Evolutionary conservation across 768 basidiomycete genomes (phyloP), one percentile per base, ranked within the genome.

Genomic region (Panus rudis): DNA sequence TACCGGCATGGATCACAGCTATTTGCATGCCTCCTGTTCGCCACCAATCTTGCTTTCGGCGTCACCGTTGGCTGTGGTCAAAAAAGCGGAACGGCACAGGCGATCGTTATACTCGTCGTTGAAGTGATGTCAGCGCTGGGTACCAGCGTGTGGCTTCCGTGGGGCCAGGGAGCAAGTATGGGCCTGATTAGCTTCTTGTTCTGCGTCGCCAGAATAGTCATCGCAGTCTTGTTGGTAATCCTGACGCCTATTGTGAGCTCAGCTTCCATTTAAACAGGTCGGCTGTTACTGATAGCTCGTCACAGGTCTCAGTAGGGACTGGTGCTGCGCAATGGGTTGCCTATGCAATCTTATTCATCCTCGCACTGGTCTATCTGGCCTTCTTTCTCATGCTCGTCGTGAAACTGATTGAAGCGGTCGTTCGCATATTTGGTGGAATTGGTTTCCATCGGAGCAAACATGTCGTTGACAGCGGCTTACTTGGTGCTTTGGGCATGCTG

Each of bases 111-210:
- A 50, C 72, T 98, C 21, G 74, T 96, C 23, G 76, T 91, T 16
- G 96, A 99, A 61, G 84, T 99, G 13, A 72, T 72, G 17, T 81
- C 86, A 33, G 89, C 92, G 4, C 68, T 98, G 45, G 78, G 88
- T 21, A 96, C 93, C 24, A 92, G 88, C 48, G 70, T 94, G 24
- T 96, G 91, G 91, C 74, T 96, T 46, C 93, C 93, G 14, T 99
- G 94, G 94, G 91, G 90, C 23, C 85, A 85, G 41, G 92, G 94
- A 1, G 92, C 94, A 2, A 88, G 91, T 48, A 98, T 98, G 96
- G 94, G 93, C 12, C 71, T 92, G 26, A 83, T 94, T 46, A 92
- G 89, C 60, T 97, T 97, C 70, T 67, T 96, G 55, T 84, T 94
- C 54, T 92, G 90, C 46, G 87, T 94, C 4, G 81, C 87, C 17